Conservation (phyloP, 1,139 yeast species). For the Debaryomyces nepalensis region DNA sequence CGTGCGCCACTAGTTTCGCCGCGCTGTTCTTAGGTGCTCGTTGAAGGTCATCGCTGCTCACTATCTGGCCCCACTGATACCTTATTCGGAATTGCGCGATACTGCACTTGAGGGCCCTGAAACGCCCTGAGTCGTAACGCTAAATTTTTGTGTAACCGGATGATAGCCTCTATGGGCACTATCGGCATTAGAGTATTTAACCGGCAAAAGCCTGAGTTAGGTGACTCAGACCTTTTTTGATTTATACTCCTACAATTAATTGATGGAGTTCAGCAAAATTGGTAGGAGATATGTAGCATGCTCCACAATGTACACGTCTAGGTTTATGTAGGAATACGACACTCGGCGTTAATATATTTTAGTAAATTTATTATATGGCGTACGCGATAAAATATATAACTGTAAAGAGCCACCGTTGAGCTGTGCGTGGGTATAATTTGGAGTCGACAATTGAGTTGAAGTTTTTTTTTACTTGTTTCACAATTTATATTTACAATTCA, state of each 20-base stretch:
- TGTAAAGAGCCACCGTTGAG: slow-evolving; percentile 3
- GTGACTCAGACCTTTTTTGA: too few relatives aligned
- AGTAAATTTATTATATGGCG: slow-evolving; percentile 6
- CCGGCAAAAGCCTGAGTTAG: background rate
- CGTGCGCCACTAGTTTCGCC: background rate
- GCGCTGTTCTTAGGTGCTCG: background rate
- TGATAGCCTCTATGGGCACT: background rate
- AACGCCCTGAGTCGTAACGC: background rate
- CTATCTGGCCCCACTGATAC: background rate
- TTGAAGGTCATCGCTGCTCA: background rate
- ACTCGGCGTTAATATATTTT: too few relatives aligned
- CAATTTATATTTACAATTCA: background rate
- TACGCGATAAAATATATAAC: slow-evolving; percentile 2
- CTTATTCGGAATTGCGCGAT: background rate
- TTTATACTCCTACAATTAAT: too few relatives aligned
- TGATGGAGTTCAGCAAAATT: too few relatives aligned
- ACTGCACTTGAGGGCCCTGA: slow-evolving; percentile 1
- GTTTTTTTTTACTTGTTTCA: background rate
- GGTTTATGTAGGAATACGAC: too few relatives aligned
- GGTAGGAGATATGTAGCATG: too few relatives aligned
- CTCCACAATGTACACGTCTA: too few relatives aligned
- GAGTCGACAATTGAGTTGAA: slow-evolving; percentile 2
- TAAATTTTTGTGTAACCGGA: background rate
- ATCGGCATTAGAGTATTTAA: background rate
- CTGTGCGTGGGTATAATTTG: slow-evolving; percentile 9